These are phyloP conservation scores for Ogataea pignaliae DNA, from an alignment of 805 yeast genomes.

Conservation along the genomic window DNA sequence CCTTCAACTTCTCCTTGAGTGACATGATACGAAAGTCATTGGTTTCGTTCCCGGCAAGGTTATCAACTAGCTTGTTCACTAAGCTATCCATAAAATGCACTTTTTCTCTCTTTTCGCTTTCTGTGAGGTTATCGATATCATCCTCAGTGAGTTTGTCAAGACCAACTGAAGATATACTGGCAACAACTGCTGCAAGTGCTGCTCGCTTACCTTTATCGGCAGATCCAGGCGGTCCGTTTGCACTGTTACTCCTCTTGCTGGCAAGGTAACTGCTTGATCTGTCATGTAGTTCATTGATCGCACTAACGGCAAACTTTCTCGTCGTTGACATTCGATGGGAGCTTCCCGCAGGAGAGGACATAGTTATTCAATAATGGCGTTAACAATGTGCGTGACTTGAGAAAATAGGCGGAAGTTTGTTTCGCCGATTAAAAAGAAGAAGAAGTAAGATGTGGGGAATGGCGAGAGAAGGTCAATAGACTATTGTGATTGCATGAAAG, in stretches of 20 bases:
- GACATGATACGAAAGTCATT: constrained; percentile 18
- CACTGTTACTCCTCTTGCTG: constrained; percentile 5
- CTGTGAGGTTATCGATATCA: constrained; percentile 6
- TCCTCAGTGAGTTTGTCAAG: constrained; percentile 32
- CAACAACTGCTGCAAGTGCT: constrained; percentile 39
- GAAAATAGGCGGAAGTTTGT: too few relatives aligned
- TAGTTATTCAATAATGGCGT: too few relatives aligned
- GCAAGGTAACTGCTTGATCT: constrained; percentile 18
- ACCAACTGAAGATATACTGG: constrained; percentile 41
- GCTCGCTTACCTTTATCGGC: constrained; percentile 22
- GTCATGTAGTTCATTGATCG: constrained; percentile 20
- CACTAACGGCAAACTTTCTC: constrained; percentile 17
- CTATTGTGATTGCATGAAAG: too few relatives aligned
- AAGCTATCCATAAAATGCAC: constrained; percentile 57
- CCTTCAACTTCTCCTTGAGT: constrained; percentile 38
- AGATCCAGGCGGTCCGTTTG: constrained; percentile 7
- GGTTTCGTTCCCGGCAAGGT: constrained; percentile 38
- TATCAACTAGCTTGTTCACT: constrained; percentile 48
- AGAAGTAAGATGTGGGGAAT: too few relatives aligned
- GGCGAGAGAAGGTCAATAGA: too few relatives aligned
- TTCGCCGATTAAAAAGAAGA: too few relatives aligned
- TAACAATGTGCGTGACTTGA: too few relatives aligned
- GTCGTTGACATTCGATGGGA: constrained; percentile 10
- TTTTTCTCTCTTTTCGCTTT: constrained; percentile 22
- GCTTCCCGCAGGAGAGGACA: too few relatives aligned